A percentile compares a stretch with the other conserved stretches of the same genome.
Evolutionary conservation across 2,329 filamentous ascomycete species (phyloP).

Genomic region (Saccharata proteae): DNA sequence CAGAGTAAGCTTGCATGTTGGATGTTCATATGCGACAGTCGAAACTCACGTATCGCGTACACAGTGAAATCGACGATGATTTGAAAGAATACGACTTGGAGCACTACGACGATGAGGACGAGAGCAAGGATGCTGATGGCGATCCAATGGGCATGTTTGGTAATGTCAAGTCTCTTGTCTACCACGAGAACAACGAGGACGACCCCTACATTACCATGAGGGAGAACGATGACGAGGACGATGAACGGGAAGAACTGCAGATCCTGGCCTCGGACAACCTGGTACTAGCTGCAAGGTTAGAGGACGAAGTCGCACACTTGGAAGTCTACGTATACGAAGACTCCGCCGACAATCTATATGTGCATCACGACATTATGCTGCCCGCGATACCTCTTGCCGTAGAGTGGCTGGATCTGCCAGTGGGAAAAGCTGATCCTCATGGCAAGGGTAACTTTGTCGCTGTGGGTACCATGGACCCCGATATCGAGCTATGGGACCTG

Average conservation of each 20-base stretch:
- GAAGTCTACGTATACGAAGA: constrained; percentile 98
- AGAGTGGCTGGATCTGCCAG: constrained; percentile 91
- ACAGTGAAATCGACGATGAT: constrained; percentile 55
- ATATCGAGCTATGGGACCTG: constrained; percentile 97
- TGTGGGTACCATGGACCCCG: constrained; percentile 92
- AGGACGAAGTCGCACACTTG: constrained; percentile 92
- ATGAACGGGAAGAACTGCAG: constrained; percentile 88
- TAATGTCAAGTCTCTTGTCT: constrained; percentile 84
- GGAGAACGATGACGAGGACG: constrained; percentile 59
- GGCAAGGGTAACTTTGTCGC: constrained; percentile 81
- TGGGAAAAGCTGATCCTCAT: constrained; percentile 58
- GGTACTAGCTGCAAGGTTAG: constrained; percentile 81
- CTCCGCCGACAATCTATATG: constrained; percentile 87
- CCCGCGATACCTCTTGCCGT: constrained; percentile 90
- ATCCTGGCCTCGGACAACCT: constrained; percentile 88
- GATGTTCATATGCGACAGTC: constrained; percentile 11
- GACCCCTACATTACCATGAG: constrained; percentile 93
- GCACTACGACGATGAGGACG: constrained; percentile 79
- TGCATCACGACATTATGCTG: constrained; percentile 99
- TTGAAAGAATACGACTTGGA: constrained; percentile 94
- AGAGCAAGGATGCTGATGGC: constrained; percentile 53
- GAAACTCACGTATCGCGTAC: constrained; percentile 8
- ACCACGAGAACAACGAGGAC: constrained; percentile 86
- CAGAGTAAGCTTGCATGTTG: constrained; percentile 10
- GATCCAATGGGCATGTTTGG: constrained; percentile 86